A percentile compares a stretch with the other conserved stretches of the same genome.
phyloP scores from a whole-genome alignment of 805 yeast genomes.

The Yarrowia deformans region DNA sequence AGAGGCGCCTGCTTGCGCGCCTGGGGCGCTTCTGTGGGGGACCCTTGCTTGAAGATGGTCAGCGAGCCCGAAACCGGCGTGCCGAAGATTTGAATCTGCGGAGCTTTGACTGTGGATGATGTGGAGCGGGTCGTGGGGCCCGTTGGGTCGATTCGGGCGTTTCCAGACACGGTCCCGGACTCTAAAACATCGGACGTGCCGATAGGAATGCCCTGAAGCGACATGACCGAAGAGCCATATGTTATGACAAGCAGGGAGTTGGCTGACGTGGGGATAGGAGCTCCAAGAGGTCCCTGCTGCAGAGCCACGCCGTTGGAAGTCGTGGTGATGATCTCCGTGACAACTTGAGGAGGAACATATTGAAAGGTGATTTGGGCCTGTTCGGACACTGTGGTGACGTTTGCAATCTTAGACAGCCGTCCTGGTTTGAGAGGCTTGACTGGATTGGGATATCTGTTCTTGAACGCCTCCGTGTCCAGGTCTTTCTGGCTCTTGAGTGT shows the following conservation, averaged over 20 bases:
- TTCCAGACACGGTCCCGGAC: slow-evolving; percentile 22
- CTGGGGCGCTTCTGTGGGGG: slow-evolving; percentile 3
- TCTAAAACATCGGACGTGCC: slow-evolving; percentile 10
- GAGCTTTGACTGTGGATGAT: slow-evolving; percentile 3
- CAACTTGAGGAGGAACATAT: background rate
- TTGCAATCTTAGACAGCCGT: slow-evolving; percentile 10
- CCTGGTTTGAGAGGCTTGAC: slow-evolving; percentile 33
- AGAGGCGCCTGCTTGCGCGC: slow-evolving; percentile 5
- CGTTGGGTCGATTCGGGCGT: slow-evolving; percentile 33
- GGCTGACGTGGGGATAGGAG: background rate
- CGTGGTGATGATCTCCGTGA: slow-evolving; percentile 23
- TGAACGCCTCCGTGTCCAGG: slow-evolving; percentile 2
- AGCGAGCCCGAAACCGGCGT: slow-evolving; percentile 14
- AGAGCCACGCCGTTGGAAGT: background rate
- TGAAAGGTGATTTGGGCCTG: slow-evolving; percentile 33
- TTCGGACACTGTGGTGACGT: slow-evolving; percentile 29
- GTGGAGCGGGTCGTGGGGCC: slow-evolving; percentile 9
- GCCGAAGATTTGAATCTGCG: slow-evolving; percentile 29
- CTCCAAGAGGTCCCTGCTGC: slow-evolving; percentile 3
- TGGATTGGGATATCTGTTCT: slow-evolving; percentile 15
- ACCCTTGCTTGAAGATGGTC: slow-evolving; percentile 29
- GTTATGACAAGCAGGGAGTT: slow-evolving; percentile 16
- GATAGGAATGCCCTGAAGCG: slow-evolving; percentile 17
- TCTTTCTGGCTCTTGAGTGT: slow-evolving; percentile 24
- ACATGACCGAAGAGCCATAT: slow-evolving; percentile 26